Conservation (phyloP, 2,329 filamentous ascomycete genomes). For the Fusarium tupiense region DNA sequence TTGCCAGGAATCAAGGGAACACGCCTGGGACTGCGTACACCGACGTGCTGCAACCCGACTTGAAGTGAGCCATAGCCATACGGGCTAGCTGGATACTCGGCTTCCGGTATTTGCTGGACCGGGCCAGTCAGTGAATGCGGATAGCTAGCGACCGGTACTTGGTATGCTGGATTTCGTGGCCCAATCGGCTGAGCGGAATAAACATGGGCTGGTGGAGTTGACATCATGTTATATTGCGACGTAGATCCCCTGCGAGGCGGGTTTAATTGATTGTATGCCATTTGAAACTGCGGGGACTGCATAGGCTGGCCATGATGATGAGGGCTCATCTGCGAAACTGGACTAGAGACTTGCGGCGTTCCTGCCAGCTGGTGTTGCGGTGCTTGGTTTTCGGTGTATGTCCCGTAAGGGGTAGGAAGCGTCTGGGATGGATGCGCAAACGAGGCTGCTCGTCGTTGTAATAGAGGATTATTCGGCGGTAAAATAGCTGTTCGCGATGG, state of each 20-base stretch:
- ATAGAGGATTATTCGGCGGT: slow-evolving; percentile 2
- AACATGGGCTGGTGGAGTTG: slow-evolving; percentile 1
- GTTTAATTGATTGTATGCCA: not conserved
- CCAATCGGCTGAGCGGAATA: not conserved
- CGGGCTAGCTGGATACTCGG: slow-evolving; percentile 54
- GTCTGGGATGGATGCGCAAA: slow-evolving; percentile 23
- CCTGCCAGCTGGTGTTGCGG: slow-evolving; percentile 6
- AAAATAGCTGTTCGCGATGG: slow-evolving; percentile 1
- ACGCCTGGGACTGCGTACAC: slow-evolving; percentile 59
- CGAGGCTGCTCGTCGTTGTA: slow-evolving; percentile 25
- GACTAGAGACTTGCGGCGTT: slow-evolving; percentile 2
- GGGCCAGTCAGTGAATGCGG: not conserved
- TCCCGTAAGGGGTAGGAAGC: slow-evolving; percentile 2
- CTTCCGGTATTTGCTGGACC: slow-evolving; percentile 26
- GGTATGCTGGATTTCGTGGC: not conserved
- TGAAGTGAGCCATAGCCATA: slow-evolving; percentile 54
- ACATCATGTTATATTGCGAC: not conserved
- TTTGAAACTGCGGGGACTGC: slow-evolving; percentile 15
- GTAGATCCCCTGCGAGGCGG: slow-evolving; percentile 3
- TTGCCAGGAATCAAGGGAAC: slow-evolving; percentile 39
- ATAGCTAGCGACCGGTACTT: not conserved
- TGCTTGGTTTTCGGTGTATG: not conserved
- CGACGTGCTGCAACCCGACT: slow-evolving; percentile 58
- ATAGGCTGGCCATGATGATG: slow-evolving; percentile 3
- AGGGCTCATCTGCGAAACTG: not conserved